A percentile compares a stretch with the other conserved stretches of the same genome.
phyloP scores from a whole-genome alignment of 352 stramenopile species.

The Globisporangium iwayamae region DNA sequence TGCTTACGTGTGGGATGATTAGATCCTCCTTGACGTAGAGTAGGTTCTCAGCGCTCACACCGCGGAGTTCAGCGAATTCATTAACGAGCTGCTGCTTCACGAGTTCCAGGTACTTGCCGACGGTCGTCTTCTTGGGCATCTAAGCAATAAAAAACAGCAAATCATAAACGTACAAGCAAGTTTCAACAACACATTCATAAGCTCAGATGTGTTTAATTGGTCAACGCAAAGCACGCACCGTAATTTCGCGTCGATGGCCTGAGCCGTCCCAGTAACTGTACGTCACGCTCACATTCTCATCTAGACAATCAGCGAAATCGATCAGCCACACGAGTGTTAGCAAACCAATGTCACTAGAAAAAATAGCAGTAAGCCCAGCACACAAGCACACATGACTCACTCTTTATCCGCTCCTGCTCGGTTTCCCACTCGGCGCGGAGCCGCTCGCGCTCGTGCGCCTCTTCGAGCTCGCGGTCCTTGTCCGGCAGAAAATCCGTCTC shows the following conservation, averaged over 20 bases:
- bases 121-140: conserved; percentile 91
- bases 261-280: conserved; percentile 99
- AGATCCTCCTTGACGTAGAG: conserved; percentile 99
- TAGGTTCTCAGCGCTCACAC: conserved; percentile 90
- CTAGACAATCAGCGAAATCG: conserved; percentile 20
- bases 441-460: conserved; percentile 66
- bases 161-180: neutral
- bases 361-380: neutral
- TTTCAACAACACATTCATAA: neutral
- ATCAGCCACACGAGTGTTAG: neutral
- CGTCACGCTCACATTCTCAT: conserved; percentile 92
- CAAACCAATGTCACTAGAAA: neutral
- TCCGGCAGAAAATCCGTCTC: conserved; percentile 95
- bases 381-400: conserved; percentile 25
- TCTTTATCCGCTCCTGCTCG: conserved; percentile 93
- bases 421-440: conserved; percentile 92
- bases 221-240: conserved; percentile 32
- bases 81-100: conserved; percentile 87
- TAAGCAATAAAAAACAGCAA: conserved; percentile 12
- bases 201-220: neutral
- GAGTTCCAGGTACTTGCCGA: conserved; percentile 84
- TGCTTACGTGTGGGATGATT: conserved; percentile 93
- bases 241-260: conserved; percentile 92
- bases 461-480: conserved; percentile 85
- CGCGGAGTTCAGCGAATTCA: conserved; percentile 93